Conservation (phyloP, 371 early-diverging fungal species). For the Mucor mucedo region DNA sequence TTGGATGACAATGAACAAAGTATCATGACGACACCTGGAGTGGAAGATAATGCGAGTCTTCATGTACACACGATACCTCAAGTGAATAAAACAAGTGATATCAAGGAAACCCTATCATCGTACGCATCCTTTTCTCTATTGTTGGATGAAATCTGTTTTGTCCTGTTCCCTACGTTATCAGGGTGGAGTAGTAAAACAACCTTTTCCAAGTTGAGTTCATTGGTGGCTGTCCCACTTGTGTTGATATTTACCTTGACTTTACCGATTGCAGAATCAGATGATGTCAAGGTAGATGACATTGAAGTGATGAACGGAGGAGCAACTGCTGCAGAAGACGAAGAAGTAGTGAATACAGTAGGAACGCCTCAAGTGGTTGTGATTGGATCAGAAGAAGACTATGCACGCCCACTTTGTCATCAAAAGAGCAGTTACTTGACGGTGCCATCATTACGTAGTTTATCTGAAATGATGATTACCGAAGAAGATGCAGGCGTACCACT, state of each 20-base stretch:
- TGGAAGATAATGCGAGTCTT: slow-evolving; percentile 9
- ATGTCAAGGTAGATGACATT: slow-evolving; percentile 45
- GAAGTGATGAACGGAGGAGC: slow-evolving; percentile 27
- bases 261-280: slow-evolving; percentile 60
- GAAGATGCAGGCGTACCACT: slow-evolving; percentile 21
- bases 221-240: slow-evolving; percentile 63
- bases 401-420: not conserved
- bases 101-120: slow-evolving; percentile 4
- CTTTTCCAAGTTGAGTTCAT: slow-evolving; percentile 58
- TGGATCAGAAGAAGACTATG: not conserved
- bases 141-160: slow-evolving; percentile 13
- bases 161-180: slow-evolving; percentile 60
- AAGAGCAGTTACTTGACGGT: slow-evolving; percentile 35
- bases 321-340: no score
- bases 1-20: not conserved
- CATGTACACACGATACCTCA: slow-evolving; percentile 2
- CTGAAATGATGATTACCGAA: slow-evolving; percentile 14
- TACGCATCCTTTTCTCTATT: not conserved
- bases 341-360: no score
- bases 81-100: not conserved
- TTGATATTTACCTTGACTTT: slow-evolving; percentile 62
- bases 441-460: slow-evolving; percentile 24
- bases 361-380: slow-evolving; percentile 15
- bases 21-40: not conserved
- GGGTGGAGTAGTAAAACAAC: slow-evolving; percentile 56